Evolutionary conservation across 768 basidiomycete species (phyloP).

Genomic region (Mycena olivaceomarginata): DNA sequence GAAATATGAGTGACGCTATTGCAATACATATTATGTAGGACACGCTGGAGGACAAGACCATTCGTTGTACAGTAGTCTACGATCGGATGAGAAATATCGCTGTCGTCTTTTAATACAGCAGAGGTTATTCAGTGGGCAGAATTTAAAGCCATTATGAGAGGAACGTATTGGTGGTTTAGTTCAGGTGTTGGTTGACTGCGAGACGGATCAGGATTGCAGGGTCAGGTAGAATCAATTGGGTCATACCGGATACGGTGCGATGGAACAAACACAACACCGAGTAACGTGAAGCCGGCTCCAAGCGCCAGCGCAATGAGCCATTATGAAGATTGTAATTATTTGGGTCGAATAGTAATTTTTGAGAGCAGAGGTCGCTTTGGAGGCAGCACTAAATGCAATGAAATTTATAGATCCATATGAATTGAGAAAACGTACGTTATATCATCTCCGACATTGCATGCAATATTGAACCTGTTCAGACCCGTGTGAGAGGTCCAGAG

Average conservation of each 20-base stretch:
- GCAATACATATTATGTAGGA: not conserved
- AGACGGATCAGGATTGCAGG: constrained; percentile 25
- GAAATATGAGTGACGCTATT: not conserved
- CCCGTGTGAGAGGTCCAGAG: not conserved
- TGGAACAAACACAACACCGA: not conserved
- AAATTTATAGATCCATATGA: not conserved
- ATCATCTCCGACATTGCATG: not conserved
- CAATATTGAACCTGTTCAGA: constrained; percentile 1
- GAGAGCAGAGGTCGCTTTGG: not conserved
- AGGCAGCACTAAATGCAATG: not conserved
- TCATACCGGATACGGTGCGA: constrained; percentile 30
- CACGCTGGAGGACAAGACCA: not conserved
- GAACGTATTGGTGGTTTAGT: not conserved
- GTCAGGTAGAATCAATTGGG: constrained; percentile 12
- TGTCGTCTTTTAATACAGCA: constrained; percentile 16
- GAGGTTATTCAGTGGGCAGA: not conserved
- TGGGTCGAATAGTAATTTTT: not conserved
- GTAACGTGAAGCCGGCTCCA: not conserved
- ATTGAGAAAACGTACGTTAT: not conserved
- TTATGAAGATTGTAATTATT: not conserved
- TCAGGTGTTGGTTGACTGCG: not conserved
- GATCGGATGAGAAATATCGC: constrained; percentile 8
- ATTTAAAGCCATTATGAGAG: not conserved
- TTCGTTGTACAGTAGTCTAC: not conserved
- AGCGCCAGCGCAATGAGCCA: constrained; percentile 31